Evolutionary conservation across 164 flowering plant genomes (phyloP).

Genomic region (Pachysandra terminalis): DNA sequence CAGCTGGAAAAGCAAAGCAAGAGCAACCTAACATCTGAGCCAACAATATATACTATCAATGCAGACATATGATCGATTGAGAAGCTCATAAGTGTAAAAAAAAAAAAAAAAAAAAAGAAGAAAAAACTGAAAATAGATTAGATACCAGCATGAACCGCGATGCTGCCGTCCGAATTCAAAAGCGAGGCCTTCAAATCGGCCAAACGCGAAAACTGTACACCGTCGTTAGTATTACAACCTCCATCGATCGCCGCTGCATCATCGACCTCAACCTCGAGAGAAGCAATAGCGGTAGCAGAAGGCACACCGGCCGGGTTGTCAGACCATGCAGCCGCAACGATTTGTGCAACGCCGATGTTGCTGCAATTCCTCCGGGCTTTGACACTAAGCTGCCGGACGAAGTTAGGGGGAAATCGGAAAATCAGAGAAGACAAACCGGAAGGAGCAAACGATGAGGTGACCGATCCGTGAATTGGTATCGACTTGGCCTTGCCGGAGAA

Average conservation of each 20-base stretch:
- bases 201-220: conserved; percentile 34
- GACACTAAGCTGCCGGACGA: conserved; percentile 86
- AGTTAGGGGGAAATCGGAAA: too few species aligned
- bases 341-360: too few species aligned
- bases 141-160: conserved; percentile 90
- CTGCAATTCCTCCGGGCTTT: conserved; percentile 91
- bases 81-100: neutral
- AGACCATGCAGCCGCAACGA: conserved; percentile 91
- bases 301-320: too few species aligned
- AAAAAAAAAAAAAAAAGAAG: too few species aligned
- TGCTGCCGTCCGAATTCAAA: conserved; percentile 72
- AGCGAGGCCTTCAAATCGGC: conserved; percentile 39
- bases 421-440: too few species aligned
- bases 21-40: too few species aligned
- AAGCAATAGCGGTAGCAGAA: conserved; percentile 19
- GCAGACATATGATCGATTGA: neutral
- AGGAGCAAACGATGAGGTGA: too few species aligned
- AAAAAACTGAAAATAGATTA: neutral
- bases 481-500: conserved; percentile 12
- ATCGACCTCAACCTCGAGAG: conserved; percentile 12
- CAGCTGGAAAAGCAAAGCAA: too few species aligned
- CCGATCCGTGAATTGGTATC: conserved; percentile 18
- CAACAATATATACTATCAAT: neutral
- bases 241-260: conserved; percentile 21
- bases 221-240: conserved; percentile 18